Percentiles rank a stretch among this genome's conserved stretches.
phyloP scores from a whole-genome alignment of 306 rosid species.

The Acmispon strigosus region DNA sequence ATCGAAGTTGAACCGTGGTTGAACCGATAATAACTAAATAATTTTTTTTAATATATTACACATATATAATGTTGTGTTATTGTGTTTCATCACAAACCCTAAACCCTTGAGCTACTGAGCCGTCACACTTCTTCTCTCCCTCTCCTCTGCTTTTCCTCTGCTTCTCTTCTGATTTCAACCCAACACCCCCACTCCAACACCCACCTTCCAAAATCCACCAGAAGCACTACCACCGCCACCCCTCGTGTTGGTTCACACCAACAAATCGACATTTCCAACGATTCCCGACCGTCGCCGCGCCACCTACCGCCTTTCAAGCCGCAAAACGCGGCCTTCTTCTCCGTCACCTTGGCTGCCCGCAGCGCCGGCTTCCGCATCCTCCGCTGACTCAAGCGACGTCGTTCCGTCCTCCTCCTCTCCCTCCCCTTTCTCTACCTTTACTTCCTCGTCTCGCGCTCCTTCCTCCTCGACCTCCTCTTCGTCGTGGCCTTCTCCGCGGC shows the following conservation, averaged over 20 bases:
- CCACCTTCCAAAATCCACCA: slow-evolving; percentile 34
- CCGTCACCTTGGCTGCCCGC: slow-evolving; percentile 29
- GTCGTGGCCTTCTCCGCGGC: slow-evolving; percentile 89
- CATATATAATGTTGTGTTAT: too few species aligned
- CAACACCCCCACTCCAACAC: slow-evolving; percentile 51
- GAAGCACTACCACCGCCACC: slow-evolving; percentile 25
- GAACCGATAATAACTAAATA: too few species aligned
- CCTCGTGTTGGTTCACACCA: slow-evolving; percentile 5
- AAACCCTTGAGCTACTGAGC: too few species aligned
- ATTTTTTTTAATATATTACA: too few species aligned
- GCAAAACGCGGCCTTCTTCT: slow-evolving; percentile 8
- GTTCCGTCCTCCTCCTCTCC: slow-evolving; percentile 49
- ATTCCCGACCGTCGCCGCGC: slow-evolving; percentile 17
- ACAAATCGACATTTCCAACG: background rate
- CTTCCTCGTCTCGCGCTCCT: too few species aligned
- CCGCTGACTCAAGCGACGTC: slow-evolving; percentile 56
- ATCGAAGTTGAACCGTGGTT: too few species aligned
- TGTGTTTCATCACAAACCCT: too few species aligned
- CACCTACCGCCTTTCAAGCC: slow-evolving; percentile 24
- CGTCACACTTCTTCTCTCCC: too few species aligned
- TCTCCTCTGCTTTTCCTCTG: too few species aligned
- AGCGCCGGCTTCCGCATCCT: slow-evolving; percentile 47
- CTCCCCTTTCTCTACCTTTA: slow-evolving; percentile 77
- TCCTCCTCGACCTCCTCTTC: slow-evolving; percentile 69
- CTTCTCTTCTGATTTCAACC: slow-evolving; percentile 99